Base-by-base conservation (phyloP, 2,329 filamentous ascomycete species). In the Cercospora nicotianae region DNA sequence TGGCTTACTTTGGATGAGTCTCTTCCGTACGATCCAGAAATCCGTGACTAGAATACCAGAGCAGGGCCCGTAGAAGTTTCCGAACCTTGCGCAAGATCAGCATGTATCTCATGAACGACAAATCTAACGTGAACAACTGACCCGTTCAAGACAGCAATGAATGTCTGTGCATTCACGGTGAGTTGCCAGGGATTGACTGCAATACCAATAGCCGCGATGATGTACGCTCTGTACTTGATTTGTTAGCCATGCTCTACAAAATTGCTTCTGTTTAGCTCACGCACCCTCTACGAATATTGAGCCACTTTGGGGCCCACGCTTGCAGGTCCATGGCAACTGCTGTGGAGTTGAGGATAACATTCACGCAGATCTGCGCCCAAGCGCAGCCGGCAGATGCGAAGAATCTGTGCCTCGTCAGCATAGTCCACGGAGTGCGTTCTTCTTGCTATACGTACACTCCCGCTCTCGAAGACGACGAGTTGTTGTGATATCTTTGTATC, bases 351-450 rank as follows among this genome's bases (percentile, higher is more conserved):
- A 73, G 65, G 28, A 74, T 74, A 36, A 74, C 69, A 61, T 75
- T 76, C 31, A 75, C 71, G 53, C 72, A 74, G 18, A 76, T 66
- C 30, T 73, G 72, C n/a, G 72, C 71, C 28, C 68, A 72, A 12
- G 75, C 68, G n/a, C 75, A 72, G 5, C 72, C 75, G n/a, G 75
- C 48, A 1, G 73, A 75, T 1, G 74, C 74, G 51, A 76, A 77
- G 63, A 77, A 77, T 5, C 66, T 68, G 18, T 4, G 39, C 12
- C 28, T 8, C 3, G 16, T 64, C 31, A 64, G 61, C 20, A 7
- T 3, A 3, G 10, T 16, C 60, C 5, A 20, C 23, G 1, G n/a
- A 20, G 12, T 20, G 31, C 30, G 1, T 20, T 23, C 1, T 2
- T 26, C 2, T 18, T 10, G 18, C 4, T 6, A 16, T 23, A 64